These are phyloP conservation scores for Boletus barrowsii DNA, from an alignment of 768 basidiomycete species.

Conservation along the genomic window DNA sequence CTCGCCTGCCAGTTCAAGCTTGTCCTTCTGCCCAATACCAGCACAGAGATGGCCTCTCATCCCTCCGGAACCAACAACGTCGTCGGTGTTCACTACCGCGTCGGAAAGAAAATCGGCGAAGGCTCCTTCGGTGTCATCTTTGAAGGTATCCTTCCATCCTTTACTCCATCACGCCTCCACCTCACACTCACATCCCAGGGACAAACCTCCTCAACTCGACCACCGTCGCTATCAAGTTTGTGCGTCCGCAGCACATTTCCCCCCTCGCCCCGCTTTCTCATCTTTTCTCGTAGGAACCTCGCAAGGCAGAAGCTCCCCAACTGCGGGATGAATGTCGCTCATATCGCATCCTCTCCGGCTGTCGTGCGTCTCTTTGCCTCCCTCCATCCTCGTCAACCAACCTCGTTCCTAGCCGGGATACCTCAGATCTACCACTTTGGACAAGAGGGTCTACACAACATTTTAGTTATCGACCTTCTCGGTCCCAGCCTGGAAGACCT, in stretches of 20 bases:
- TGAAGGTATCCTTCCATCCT: conserved; percentile 50
- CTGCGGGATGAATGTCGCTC: conserved; percentile 98
- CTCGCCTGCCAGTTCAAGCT: conserved; percentile 21
- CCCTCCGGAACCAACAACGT: conserved; percentile 67
- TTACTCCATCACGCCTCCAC: not conserved
- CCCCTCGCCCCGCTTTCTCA: conserved; percentile 2
- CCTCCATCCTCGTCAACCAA: conserved; percentile 11
- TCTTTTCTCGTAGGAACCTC: conserved; percentile 59
- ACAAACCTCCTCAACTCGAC: conserved; percentile 98
- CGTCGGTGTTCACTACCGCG: conserved; percentile 95
- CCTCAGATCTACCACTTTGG: conserved; percentile 99
- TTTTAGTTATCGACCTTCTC: conserved; percentile 96
- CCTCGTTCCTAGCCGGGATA: conserved; percentile 70
- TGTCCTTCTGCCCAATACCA: conserved; percentile 7
- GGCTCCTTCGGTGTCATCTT: conserved; percentile 97
- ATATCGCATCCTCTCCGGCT: conserved; percentile 86
- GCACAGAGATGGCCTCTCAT: conserved; percentile 48
- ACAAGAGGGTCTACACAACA: conserved; percentile 97
- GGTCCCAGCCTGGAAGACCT: conserved; percentile 96
- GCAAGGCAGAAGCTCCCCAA: conserved; percentile 96
- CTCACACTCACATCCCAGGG: conserved; percentile 46
- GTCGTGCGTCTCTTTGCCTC: conserved; percentile 57
- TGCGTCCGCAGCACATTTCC: conserved; percentile 43
- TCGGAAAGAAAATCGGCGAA: conserved; percentile 99
- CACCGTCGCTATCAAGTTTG: conserved; percentile 99